Percentiles rank a stretch among this genome's conserved stretches.
phyloP scores from a whole-genome alignment of 257 asterid genomes.

The Plectranthus barbatus region DNA sequence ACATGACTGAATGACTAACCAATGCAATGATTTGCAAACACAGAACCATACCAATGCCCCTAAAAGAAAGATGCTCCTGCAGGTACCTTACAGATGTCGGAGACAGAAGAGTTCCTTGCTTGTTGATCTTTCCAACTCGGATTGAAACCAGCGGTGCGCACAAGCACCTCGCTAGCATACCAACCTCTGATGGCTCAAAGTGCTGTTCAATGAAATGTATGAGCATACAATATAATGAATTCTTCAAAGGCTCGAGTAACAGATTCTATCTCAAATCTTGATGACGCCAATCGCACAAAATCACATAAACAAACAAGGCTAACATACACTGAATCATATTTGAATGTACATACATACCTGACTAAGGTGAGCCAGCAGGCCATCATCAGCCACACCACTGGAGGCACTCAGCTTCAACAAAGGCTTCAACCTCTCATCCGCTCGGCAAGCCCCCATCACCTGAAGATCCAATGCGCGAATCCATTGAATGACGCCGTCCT shows the following conservation, averaged over 20 bases:
- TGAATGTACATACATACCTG: conserved; percentile 39
- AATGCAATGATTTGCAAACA: not conserved
- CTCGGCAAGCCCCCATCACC: conserved; percentile 91
- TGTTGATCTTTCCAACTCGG: conserved; percentile 80
- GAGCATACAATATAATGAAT: not conserved
- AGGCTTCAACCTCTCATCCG: conserved; percentile 96
- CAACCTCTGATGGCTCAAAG: conserved; percentile 89
- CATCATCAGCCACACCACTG: conserved; percentile 69
- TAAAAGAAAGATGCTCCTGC: conserved; percentile 1
- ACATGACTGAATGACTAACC: not conserved
- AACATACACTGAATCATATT: not conserved
- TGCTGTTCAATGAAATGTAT: conserved; percentile 36
- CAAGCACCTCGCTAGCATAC: conserved; percentile 79
- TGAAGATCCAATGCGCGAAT: conserved; percentile 78
- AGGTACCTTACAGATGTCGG: conserved; percentile 77
- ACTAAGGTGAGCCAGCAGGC: conserved; percentile 60
- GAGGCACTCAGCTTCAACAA: conserved; percentile 68
- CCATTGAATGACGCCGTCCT: conserved; percentile 60
- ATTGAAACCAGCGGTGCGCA: conserved; percentile 84
- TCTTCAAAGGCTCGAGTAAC: not conserved
- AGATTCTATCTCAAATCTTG: not conserved
- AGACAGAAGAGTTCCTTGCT: conserved; percentile 58
- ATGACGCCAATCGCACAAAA: not conserved
- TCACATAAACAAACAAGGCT: not conserved
- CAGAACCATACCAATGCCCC: not conserved